Conservation (phyloP, 164 flowering plant species). For the Echeveria elegans region DNA sequence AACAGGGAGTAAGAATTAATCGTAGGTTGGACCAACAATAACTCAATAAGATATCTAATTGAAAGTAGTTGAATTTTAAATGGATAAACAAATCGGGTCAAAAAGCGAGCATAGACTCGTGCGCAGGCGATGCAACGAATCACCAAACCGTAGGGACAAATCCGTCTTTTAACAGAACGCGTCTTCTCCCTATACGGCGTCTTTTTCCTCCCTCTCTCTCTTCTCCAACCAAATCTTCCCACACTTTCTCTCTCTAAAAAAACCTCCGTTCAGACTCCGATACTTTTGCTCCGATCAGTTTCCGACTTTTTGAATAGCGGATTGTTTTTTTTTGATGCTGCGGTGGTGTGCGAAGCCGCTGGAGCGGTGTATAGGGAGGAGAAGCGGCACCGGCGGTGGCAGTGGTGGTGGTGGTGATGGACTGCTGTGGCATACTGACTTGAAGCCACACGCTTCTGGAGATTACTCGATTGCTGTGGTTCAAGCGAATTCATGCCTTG, state of each 20-base stretch:
- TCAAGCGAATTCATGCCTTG: slow-evolving; percentile 10
- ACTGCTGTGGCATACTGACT: slow-evolving; percentile 9
- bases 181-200: background rate
- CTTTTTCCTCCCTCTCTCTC: background rate
- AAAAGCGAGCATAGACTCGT: background rate
- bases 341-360: slow-evolving; percentile 7
- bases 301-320: background rate
- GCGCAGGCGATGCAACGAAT: too few species aligned
- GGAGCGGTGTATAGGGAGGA: slow-evolving; percentile 8
- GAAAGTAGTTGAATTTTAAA: too few species aligned
- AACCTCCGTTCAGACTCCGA: background rate
- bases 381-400: background rate
- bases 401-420: slow-evolving; percentile 7
- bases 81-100: background rate
- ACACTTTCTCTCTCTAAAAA: background rate
- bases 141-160: background rate
- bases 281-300: background rate
- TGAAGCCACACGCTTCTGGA: slow-evolving; percentile 9
- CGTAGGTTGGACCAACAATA: too few species aligned
- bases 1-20: too few species aligned
- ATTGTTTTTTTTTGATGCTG: background rate
- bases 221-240: background rate
- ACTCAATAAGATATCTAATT: too few species aligned
- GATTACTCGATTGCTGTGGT: slow-evolving; percentile 12
- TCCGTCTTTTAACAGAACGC: background rate